These are phyloP conservation scores for Seiridium unicorne DNA, from an alignment of 2,329 filamentous ascomycete species.

Conservation along the genomic window DNA sequence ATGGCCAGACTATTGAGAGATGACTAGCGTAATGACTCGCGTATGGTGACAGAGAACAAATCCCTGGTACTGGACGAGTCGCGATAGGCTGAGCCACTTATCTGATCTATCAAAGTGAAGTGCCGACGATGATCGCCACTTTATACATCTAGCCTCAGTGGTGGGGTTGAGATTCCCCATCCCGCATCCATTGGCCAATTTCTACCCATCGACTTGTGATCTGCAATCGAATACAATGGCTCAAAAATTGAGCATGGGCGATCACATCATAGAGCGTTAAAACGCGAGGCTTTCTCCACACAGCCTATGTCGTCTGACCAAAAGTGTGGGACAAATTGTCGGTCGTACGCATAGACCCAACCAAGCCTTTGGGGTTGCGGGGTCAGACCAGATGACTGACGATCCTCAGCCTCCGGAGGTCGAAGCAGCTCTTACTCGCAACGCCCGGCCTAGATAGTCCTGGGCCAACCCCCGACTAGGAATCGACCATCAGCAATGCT, in stretches of 20 bases:
- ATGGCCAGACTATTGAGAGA: too few relatives aligned
- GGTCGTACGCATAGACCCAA: conserved; percentile 6
- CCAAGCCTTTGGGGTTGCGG: conserved; percentile 19
- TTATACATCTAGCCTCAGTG: not conserved
- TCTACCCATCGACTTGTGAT: not conserved
- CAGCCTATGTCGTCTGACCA: conserved; percentile 18
- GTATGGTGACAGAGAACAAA: too few relatives aligned
- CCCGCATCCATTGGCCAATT: not conserved
- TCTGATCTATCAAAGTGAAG: not conserved
- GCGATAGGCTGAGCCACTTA: not conserved
- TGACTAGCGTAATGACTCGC: too few relatives aligned
- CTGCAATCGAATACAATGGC: not conserved
- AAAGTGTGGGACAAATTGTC: conserved; percentile 16
- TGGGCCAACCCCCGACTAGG: too few relatives aligned
- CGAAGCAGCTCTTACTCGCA: not conserved
- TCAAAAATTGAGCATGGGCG: not conserved
- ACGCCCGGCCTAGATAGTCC: too few relatives aligned
- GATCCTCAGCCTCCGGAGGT: conserved; percentile 10
- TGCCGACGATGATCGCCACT: not conserved
- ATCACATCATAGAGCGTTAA: conserved; percentile 5
- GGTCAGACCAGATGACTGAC: conserved; percentile 15
- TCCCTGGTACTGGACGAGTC: not conserved
- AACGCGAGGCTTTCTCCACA: conserved; percentile 3
- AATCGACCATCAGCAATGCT: too few relatives aligned
- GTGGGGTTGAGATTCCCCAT: not conserved